Conservation (phyloP, 2,329 filamentous ascomycete genomes). For the Nannizziopsis arthrosporioides region DNA sequence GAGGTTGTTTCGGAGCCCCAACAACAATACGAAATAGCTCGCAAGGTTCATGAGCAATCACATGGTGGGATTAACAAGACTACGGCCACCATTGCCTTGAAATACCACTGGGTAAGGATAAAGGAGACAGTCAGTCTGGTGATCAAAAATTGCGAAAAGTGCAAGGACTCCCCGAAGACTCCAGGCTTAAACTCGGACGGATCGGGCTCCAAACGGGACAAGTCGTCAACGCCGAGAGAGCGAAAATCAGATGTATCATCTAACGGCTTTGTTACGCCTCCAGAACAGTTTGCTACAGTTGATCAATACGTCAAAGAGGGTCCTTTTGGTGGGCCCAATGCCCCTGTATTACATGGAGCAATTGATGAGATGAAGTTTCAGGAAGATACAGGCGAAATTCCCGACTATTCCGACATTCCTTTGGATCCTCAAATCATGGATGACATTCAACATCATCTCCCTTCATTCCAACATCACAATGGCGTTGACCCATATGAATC, state of each 20-base stretch:
- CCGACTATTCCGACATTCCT: constrained; percentile 41
- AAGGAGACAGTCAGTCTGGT: constrained; percentile 94
- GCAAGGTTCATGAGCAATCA: constrained; percentile 58
- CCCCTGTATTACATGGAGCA: constrained; percentile 17
- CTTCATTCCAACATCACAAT: constrained; percentile 31
- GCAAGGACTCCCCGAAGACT: constrained; percentile 64
- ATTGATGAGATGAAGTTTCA: constrained; percentile 21
- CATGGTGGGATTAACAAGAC: constrained; percentile 98
- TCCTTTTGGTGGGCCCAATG: constrained; percentile 19
- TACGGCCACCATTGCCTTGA: constrained; percentile 82
- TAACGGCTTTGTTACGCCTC: constrained; percentile 13
- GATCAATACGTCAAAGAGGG: constrained; percentile 21
- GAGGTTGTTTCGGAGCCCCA: constrained; percentile 88
- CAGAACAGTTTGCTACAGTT: constrained; percentile 13
- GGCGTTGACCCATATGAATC: constrained; percentile 28
- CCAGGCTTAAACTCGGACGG: constrained; percentile 21
- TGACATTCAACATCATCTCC: constrained; percentile 37
- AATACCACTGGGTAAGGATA: constrained; percentile 94
- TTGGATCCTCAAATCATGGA: constrained; percentile 53
- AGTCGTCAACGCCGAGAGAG: constrained; percentile 10
- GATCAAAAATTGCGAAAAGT: constrained; percentile 81
- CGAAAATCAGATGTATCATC: constrained; percentile 11
- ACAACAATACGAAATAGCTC: constrained; percentile 80
- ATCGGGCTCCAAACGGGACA: constrained; percentile 17
- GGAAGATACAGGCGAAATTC: constrained; percentile 26